phyloP scores from a whole-genome alignment of 768 basidiomycete genomes.

The Neoboletus brunneissimus region DNA sequence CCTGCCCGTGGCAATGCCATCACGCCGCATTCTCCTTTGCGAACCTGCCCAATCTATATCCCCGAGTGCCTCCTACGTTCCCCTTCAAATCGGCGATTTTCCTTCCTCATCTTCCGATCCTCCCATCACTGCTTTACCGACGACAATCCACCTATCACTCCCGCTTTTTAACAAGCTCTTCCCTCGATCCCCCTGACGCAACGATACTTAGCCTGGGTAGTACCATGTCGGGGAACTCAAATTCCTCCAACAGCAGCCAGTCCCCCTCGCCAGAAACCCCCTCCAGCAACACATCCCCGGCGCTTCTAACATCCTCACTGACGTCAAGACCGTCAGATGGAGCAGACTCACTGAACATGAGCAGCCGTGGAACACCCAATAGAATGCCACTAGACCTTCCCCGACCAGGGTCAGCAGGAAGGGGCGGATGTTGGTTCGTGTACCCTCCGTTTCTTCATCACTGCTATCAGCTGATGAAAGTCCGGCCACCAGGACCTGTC shows the following conservation, averaged over 20 bases:
- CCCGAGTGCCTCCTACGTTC: slow-evolving; percentile 23
- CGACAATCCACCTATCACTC: slow-evolving; percentile 17
- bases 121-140: slow-evolving; percentile 23
- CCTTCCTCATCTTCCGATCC: slow-evolving; percentile 26
- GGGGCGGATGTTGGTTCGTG: slow-evolving; percentile 79
- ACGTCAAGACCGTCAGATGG: slow-evolving; percentile 38
- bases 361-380: slow-evolving; percentile 43
- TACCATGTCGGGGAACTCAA: slow-evolving; percentile 50
- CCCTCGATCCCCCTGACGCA: slow-evolving; percentile 22
- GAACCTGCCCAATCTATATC: slow-evolving; percentile 28
- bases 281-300: slow-evolving; percentile 45
- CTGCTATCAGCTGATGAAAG: slow-evolving; percentile 6
- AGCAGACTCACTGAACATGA: slow-evolving; percentile 18
- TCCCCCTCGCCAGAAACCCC: slow-evolving; percentile 47
- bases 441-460: not conserved
- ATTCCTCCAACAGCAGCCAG: slow-evolving; percentile 48
- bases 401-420: slow-evolving; percentile 53
- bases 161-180: slow-evolving; percentile 28
- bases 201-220: slow-evolving; percentile 13
- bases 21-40: slow-evolving; percentile 30
- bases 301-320: slow-evolving; percentile 37
- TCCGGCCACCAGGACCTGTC: slow-evolving; percentile 62
- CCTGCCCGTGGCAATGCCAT: slow-evolving; percentile 29
- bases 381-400: slow-evolving; percentile 49
- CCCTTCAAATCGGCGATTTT: slow-evolving; percentile 29